phyloP scores from a whole-genome alignment of 192 early-diverging fungal genomes.

The Podila clonocystis region DNA sequence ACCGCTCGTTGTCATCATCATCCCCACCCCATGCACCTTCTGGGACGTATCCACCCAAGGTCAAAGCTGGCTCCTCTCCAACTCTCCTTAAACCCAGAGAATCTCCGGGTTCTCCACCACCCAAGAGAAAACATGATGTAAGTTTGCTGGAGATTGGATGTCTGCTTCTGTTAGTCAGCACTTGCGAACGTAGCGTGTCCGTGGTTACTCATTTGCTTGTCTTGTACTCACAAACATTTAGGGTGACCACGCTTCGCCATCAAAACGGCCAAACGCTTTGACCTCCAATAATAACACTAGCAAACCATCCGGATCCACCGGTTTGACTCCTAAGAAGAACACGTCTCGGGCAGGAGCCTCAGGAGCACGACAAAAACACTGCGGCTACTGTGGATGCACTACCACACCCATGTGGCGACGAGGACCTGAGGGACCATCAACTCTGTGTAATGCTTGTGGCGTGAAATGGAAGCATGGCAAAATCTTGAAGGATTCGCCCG shows the following conservation, averaged over 20 bases:
- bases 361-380: slow-evolving; percentile 57
- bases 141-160: too few species aligned
- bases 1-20: not conserved
- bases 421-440: slow-evolving; percentile 69
- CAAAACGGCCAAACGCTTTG: slow-evolving; percentile 4
- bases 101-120: not conserved
- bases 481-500: slow-evolving; percentile 57
- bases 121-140: too few species aligned
- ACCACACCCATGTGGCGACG: slow-evolving; percentile 85
- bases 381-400: slow-evolving; percentile 71
- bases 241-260: not conserved
- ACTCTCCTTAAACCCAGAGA: too few species aligned
- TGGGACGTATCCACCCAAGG: not conserved
- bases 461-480: slow-evolving; percentile 89
- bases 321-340: slow-evolving; percentile 3
- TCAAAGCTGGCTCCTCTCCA: too few species aligned
- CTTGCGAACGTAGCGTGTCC: not conserved
- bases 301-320: slow-evolving; percentile 1
- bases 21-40: not conserved
- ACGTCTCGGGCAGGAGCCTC: not conserved
- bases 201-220: not conserved
- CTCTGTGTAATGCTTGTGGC: slow-evolving; percentile 83
- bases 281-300: not conserved
- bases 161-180: not conserved
- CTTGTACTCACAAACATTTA: not conserved